Base-by-base conservation (phyloP, 495 filamentous ascomycete species). In the Aspergillus sclerotiicarbonarius region DNA sequence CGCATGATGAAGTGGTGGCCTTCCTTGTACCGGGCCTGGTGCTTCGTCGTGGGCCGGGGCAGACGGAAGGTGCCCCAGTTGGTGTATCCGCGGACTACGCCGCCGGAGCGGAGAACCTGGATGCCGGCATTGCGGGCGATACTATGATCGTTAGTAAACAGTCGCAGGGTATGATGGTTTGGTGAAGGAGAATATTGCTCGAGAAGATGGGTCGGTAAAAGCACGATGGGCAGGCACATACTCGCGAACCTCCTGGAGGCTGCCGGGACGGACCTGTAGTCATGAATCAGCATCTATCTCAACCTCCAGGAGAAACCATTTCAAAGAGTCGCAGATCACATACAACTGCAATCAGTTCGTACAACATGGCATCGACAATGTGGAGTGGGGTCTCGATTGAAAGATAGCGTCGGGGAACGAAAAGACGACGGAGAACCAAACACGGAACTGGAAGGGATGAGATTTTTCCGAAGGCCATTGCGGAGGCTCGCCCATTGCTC, bases 1-100 rank as follows among this genome's bases (percentile, higher is more conserved):
- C 94, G 90, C 91, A 98, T 90, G 67, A 96, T 86, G 78, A 98
- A 98, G 80, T 98, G 96, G 74, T 97, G 92, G 32, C 95, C 94
- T 35, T 82, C 80, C 53, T 82, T 83, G 79, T 98, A 87, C 54
- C 81, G 81, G 56, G 86, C 82, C 75, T 96, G 90, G 74, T 93
- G 88, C 68, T 85, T 85, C 60, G 80, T 86, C 53, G 84, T 82
- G 59, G 85, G 77, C 60, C 83, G 86, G 31, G 94, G 94, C 15
- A 98, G 85, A 10, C 85, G 74, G 77, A 92, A 96, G 58, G 85
- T 78, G 65, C 95, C 95, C 94, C 94, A 98, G 80, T 98, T 98
- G 54, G 86, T 87, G 65, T 90, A 82, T 67, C 91, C 91, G 59
- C 94, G 93, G 68, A 98, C 85, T 29, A 97, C 92, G 74, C 94